Percentiles rank a stretch among this genome's conserved stretches.
These are phyloP conservation scores for Aurantiochytrium sp. DNA, from an alignment of 108 stramenopile species.

Conservation along the genomic window DNA sequence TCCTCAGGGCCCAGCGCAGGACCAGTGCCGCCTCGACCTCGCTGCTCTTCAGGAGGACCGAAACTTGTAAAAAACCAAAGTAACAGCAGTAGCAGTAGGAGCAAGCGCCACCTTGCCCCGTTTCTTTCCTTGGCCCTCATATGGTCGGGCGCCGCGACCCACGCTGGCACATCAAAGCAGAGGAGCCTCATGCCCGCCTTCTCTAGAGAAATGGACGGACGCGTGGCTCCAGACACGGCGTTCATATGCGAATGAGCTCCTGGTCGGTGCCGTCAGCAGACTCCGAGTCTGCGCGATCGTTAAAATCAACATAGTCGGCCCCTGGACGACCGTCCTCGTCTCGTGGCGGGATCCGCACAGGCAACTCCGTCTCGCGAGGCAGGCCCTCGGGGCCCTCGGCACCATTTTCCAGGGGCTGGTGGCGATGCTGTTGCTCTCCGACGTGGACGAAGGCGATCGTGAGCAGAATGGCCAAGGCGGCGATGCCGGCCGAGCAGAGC, in stretches of 20 bases:
- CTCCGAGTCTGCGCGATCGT: not conserved
- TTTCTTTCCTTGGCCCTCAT: too few species aligned
- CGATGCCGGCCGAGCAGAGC: not conserved
- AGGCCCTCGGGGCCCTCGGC: too few species aligned
- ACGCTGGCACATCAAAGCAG: too few species aligned
- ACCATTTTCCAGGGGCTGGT: too few species aligned
- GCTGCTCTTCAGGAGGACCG: not conserved
- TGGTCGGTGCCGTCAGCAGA: not conserved
- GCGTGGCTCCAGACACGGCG: too few species aligned
- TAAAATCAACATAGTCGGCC: not conserved
- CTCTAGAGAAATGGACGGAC: too few species aligned
- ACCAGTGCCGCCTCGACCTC: not conserved
- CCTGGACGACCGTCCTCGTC: not conserved
- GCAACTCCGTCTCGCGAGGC: not conserved
- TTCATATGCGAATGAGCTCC: not conserved
- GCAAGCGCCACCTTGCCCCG: too few species aligned
- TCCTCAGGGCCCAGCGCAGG: not conserved
- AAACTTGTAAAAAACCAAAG: not conserved
- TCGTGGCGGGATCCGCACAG: not conserved
- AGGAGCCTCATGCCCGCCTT: too few species aligned
- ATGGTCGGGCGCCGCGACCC: too few species aligned
- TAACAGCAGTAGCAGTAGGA: too few species aligned
- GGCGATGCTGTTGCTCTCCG: too few species aligned
- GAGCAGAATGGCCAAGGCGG: not conserved
- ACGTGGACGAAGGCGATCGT: not conserved